Evolutionary conservation across 345 rosid species (phyloP), one percentile per base, ranked within the genome.

Genomic region (Camelina laxa): DNA sequence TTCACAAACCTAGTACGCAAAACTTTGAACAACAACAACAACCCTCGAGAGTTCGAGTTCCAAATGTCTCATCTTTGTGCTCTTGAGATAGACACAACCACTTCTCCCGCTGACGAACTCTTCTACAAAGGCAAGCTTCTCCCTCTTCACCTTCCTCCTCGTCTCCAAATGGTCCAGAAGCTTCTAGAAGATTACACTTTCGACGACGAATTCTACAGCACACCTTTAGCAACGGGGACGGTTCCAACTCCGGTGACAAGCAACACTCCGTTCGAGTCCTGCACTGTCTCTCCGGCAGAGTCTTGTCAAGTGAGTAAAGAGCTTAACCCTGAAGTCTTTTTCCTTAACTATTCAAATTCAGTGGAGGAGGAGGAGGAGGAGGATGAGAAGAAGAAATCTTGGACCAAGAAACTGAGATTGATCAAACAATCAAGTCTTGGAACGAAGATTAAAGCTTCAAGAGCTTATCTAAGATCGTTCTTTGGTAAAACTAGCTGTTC

Each of bases 121-220:
- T 95, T 95, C 83, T 92, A 87, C 94, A 92, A 85, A 58, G 99
- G 99, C 38, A 90, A 89, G 73, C 94, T 95, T 36, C 98, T 92
- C 36, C 99, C 99, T 63, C 96, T 95, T 51, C 96, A 85, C 73
- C 85, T 88, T 27, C 93, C 90, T 60, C 91, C 89, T 2, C 87
- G 96, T 41, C 79, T 85, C 9, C 88, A 88, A 72, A 89, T 87
- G 92, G 89, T 91, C 15, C 82, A 86, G 54, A 88, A 81, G 19
- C 85, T 90, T 80, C 86, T 94, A 53, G 84, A 84, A 53, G 83
- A 77, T 11, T 78, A 75, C 74, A 30, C 78, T 3, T 74, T 78
- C 21, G 85, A 85, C 45, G 93, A 91, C 12, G 98, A 91, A 38
- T 77, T 80, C 36, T 94, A 79, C 44, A 69, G 88, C 86, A 91